These are phyloP conservation scores for Magnusiomyces ingens DNA, from an alignment of 1,139 yeast species.

Conservation along the genomic window DNA sequence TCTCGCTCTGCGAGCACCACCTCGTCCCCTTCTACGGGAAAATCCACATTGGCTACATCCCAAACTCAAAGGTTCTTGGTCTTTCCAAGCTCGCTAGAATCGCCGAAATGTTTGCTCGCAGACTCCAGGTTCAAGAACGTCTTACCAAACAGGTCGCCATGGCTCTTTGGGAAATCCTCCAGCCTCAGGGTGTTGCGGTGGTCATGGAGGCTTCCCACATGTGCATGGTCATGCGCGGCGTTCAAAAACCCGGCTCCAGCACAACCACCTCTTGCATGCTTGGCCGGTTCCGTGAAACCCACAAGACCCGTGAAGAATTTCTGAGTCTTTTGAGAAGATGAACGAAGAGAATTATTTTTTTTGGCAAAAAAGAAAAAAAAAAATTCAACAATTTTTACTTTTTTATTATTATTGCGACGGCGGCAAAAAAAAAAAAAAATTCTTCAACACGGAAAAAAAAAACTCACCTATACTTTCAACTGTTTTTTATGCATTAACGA, in stretches of 20 bases:
- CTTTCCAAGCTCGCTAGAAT: constrained; percentile 86
- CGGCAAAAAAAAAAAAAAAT: no score
- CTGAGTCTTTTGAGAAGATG: no score
- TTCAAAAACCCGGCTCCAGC: constrained; percentile 88
- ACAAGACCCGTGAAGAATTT: constrained; percentile 94
- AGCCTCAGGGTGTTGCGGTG: constrained; percentile 96
- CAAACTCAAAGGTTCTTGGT: constrained; percentile 91
- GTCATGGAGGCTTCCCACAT: constrained; percentile 96
- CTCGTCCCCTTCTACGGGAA: constrained; percentile 95
- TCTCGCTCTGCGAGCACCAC: constrained; percentile 94
- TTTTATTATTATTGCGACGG: no score
- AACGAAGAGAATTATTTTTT: no score
- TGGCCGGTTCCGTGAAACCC: constrained; percentile 89
- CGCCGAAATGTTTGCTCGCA: constrained; percentile 93
- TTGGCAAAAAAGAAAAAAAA: no score
- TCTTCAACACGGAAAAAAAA: no score
- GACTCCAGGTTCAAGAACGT: constrained; percentile 95
- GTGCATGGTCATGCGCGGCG: constrained; percentile 99
- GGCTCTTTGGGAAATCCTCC: constrained; percentile 84
- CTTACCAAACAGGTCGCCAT: constrained; percentile 94
- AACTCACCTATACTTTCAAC: no score
- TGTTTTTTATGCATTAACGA: no score
- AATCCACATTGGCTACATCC: constrained; percentile 94
- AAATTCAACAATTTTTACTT: constrained; percentile 82
- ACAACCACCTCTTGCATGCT: constrained; percentile 96